Evolutionary conservation across 805 yeast genomes (phyloP), one percentile per base, ranked within the genome.

Genomic region (Soucietia sequanensis): DNA sequence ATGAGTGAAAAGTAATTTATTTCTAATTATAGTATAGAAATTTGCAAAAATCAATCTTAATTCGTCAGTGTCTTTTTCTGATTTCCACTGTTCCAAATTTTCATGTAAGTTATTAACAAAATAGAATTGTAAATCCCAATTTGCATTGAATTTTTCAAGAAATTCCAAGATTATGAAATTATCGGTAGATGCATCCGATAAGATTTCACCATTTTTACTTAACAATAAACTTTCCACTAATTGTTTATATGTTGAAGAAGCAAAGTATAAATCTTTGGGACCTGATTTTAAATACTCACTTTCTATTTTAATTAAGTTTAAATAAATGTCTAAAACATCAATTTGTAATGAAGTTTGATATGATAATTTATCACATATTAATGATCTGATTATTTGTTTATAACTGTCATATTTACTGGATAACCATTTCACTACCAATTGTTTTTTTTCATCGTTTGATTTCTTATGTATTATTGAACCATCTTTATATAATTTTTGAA

Each of bases 111-210:
- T 80, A 24, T 70, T 63, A 51, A 82, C 78, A 45, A 86, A 81
- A 51, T 81, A 84, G 52, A 68, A 87, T 47, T 89, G 86, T 38
- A 91, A 60, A 55, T 91, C 99, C 68, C 85, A 85, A 56, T 74
- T 76, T 46, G 70, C 69, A 20, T 51, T 49, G 50, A 81, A 81
- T 18, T 63, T 65, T 15, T 71, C 78, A 19, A 68, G 48, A 49
- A 84, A 85, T 52, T 83, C 87, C 32, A 68, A 54, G 11, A 78
- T 39, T 9, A 74, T 54, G 33, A 75, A 68, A 50, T 70, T 72
- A 35, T 72, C 70, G 22, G 69, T 61, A 0, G 77, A 58, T 8
- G 73, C 75, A 49, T 79, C 81, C 3, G 56, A 50, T 17, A 69
- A 57, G 5, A 65, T 47, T 4, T 62, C 62, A 5, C 73, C 70